Conservation (phyloP, 768 basidiomycete genomes). For the Tulasnella sp. region DNA sequence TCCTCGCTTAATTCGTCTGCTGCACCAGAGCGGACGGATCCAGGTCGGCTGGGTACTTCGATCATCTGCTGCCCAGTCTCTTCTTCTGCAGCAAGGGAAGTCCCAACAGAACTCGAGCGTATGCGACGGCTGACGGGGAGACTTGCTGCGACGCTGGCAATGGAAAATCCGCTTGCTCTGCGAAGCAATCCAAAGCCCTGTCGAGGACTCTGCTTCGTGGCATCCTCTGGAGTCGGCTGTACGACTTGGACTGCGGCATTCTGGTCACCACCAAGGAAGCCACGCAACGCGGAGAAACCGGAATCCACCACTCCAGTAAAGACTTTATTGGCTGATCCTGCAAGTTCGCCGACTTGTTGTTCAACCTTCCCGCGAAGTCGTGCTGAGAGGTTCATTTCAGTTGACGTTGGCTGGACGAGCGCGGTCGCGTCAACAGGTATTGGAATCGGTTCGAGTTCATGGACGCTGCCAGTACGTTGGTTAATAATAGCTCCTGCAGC, state of each 20-base stretch:
- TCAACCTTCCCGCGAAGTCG: constrained; percentile 71
- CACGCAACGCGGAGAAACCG: constrained; percentile 80
- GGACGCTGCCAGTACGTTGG: constrained; percentile 49
- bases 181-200: constrained; percentile 66
- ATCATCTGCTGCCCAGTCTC: constrained; percentile 54
- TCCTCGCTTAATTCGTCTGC: constrained; percentile 22
- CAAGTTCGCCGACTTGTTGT: constrained; percentile 63
- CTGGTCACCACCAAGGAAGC: constrained; percentile 50
- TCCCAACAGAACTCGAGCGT: constrained; percentile 28
- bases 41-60: constrained; percentile 43
- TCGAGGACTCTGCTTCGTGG: constrained; percentile 36
- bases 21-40: constrained; percentile 33
- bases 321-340: constrained; percentile 73
- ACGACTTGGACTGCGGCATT: constrained; percentile 34
- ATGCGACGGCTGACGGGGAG: constrained; percentile 47
- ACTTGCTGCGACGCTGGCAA: constrained; percentile 66
- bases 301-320: constrained; percentile 84
- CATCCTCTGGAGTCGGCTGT: constrained; percentile 31
- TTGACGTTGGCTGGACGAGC: constrained; percentile 46
- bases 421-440: constrained; percentile 54
- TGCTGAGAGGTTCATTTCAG: constrained; percentile 42
- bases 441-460: constrained; percentile 77
- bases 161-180: constrained; percentile 65
- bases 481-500: constrained; percentile 1
- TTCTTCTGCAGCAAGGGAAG: constrained; percentile 36